Conservation (phyloP, 2,329 filamentous ascomycete species). For the Ophiostoma sp. region DNA sequence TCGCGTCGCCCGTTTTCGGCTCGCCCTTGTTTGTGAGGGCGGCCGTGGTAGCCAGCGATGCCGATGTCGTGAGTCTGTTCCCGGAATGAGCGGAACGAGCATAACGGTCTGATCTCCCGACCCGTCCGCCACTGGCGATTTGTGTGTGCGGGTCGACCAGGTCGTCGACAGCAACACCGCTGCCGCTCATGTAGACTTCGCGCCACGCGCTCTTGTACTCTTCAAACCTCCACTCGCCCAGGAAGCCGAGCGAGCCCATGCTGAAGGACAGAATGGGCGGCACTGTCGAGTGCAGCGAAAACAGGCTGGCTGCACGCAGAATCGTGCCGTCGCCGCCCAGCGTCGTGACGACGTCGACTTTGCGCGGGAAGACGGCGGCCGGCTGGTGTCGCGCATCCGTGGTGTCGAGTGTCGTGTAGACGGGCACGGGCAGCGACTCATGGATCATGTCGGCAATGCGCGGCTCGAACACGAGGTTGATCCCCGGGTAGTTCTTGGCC, state of each 20-base stretch:
- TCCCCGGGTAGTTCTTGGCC: constrained; percentile 68
- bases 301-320: constrained; percentile 76
- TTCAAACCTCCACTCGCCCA: constrained; percentile 93
- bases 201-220: constrained; percentile 90
- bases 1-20: background rate
- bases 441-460: constrained; percentile 68
- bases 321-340: constrained; percentile 93
- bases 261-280: constrained; percentile 92
- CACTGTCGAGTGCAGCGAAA: constrained; percentile 72
- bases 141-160: constrained; percentile 40
- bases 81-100: constrained; percentile 27
- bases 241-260: constrained; percentile 91
- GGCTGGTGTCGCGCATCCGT: constrained; percentile 32
- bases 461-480: constrained; percentile 78
- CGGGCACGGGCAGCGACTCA: constrained; percentile 63
- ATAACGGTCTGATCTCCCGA: background rate
- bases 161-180: constrained; percentile 46
- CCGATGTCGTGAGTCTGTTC: constrained; percentile 16
- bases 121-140: constrained; percentile 31
- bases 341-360: constrained; percentile 83
- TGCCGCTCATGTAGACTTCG: constrained; percentile 80
- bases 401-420: constrained; percentile 45
- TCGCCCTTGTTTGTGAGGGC: constrained; percentile 27
- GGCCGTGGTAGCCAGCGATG: constrained; percentile 13
- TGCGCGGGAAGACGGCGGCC: constrained; percentile 57